Evolutionary conservation across 179 eudicot genomes (phyloP), one percentile per base, ranked within the genome.

Genomic region (Vitellaria paradoxa): DNA sequence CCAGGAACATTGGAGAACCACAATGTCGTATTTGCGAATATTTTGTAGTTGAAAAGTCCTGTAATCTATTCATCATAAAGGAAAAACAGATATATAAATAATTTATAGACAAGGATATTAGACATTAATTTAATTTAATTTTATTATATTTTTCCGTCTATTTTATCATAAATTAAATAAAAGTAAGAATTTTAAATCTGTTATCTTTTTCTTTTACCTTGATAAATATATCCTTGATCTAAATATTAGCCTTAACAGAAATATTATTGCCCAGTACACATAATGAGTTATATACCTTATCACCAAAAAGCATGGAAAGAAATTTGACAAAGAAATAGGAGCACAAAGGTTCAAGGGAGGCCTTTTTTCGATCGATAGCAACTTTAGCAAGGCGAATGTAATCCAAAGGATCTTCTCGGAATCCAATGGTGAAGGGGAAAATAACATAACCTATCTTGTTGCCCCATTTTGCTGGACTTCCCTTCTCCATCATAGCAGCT

Each of bases 381-480:
- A 87, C 83, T 78, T 91, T 90, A 18, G 92, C 97, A 75, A 84
- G 77, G 11, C 86, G 86, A 71, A 91, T 80, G 56, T 90, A 82
- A 53, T 88, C 87, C 74, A 91, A 81, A 9, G 96, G 96, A 50
- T 93, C 87, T 45, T 91, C 86, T 77, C 77, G 74, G n/a, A 88
- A 45, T 0, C 77, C 82, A 21, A 93, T 83, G 59, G 83, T 79
- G 66, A 93, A 82, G 10, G 94, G 97, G 4, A 93, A 77, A 18
- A 88, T 61, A 9, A 86, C 78, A 73, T 84, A 88, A 26, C 91
- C 94, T 13, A 91, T 82, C 56, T 80, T 59, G 62, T 91, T 93
- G 6, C 97, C 97, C 97, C 93, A 93, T 66, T 74, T 78, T 57
- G 89, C 87, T 20, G 86, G 79, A 0, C 87, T 78, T 13, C 76